Evolutionary conservation across 371 early-diverging fungal species (phyloP), one percentile per base, ranked within the genome.

Genomic region (Haplosporangium sp.): DNA sequence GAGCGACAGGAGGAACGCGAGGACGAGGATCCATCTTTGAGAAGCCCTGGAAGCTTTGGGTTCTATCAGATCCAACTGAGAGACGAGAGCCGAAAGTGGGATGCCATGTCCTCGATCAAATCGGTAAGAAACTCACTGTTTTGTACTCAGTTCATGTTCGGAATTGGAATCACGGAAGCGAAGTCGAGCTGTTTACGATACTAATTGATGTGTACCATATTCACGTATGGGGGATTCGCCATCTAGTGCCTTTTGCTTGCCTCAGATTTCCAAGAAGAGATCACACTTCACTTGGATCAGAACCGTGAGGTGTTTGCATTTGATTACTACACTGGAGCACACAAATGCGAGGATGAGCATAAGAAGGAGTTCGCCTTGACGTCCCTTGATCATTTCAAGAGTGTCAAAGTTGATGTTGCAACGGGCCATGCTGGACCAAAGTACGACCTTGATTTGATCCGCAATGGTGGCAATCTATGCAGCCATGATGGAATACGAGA

Each of bases 71-170:
- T 76, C 64, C 52, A 67, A 64, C 45, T 76, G 51, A 59, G 40
- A 46, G 77, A 76, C 41, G 77, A 76, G 50, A 47, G 38, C 55
- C 66, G 72, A 42, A 66, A 64, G 38, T 76, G 77, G 77, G 62
- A 76, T 47, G 67, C 72, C 46, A 18, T 71, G 53, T 76, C 77
- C n/a, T 76, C 77, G 11, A 60, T 76, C 77, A 76, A 71, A 36
- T 71, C 77, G 48, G 77, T 76, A 64, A 63, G 77, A 41, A 18
- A 14, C 21, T 16, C 48, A 48, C 48, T 29, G 29, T 29, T 29
- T 29, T 29, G 29, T 29, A 29, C 4, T 29, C 29, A 29, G 29
- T 29, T 29, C 4, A 29, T 29, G 29, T 29, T 29, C 4, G 29
- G 29, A 4, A 29, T 29, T 29, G 29, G 29, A 29, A 29, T 4